Evolutionary conservation across 2,329 filamentous ascomycete species (phyloP).

Genomic region (Verticillium nonalfalfae): DNA sequence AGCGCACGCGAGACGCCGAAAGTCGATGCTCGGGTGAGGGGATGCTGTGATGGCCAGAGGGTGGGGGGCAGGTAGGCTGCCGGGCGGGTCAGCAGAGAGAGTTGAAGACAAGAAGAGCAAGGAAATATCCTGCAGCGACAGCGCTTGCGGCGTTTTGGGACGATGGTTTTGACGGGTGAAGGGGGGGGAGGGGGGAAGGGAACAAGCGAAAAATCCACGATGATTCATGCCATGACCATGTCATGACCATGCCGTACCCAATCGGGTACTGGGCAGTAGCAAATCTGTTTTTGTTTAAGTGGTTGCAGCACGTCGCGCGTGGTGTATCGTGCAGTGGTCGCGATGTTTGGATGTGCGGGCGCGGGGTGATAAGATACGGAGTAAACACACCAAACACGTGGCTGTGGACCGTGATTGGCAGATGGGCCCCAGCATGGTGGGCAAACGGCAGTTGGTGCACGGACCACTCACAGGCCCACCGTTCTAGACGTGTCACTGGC

Average conservation of each 20-base stretch:
- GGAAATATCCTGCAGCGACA: background rate
- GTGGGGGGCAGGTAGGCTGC: too few species aligned
- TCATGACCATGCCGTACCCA: background rate
- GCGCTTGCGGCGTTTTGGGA: background rate
- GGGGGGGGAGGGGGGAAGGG: background rate
- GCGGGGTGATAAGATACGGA: conserved; percentile 12
- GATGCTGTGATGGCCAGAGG: background rate
- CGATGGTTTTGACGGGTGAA: background rate
- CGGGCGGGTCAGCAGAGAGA: background rate
- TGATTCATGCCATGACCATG: too few species aligned
- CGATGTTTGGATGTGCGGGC: background rate
- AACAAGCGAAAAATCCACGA: background rate
- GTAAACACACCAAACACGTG: background rate
- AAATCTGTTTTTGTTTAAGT: background rate
- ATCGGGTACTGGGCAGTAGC: background rate
- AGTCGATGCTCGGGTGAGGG: background rate
- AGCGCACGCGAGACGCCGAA: background rate
- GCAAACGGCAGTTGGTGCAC: background rate
- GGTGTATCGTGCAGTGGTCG: background rate
- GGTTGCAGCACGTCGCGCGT: background rate
- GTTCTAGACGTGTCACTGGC: background rate
- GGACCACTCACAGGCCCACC: background rate
- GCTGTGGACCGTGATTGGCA: background rate
- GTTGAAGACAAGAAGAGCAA: background rate
- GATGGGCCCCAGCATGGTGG: background rate